Evolutionary conservation across 2,329 filamentous ascomycete genomes (phyloP).

Genomic region (Cyphellophora attinorum): DNA sequence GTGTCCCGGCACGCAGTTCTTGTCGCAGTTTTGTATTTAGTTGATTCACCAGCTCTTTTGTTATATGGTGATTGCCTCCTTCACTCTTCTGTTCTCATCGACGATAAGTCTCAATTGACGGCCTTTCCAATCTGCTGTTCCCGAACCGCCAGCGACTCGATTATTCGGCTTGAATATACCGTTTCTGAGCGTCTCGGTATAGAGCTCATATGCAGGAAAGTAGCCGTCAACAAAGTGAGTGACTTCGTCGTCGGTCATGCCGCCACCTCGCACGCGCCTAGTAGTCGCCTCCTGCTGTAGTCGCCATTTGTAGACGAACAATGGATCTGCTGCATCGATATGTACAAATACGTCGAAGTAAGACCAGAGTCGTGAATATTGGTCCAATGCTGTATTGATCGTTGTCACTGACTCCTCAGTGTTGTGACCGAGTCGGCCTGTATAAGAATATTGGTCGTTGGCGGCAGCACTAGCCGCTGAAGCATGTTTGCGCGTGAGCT

Average conservation of each 20-base stretch:
- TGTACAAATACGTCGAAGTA: conserved; percentile 56
- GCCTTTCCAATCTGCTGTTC: conserved; percentile 30
- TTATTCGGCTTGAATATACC: conserved; percentile 42
- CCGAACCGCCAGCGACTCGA: conserved; percentile 2
- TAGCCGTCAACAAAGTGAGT: conserved; percentile 64
- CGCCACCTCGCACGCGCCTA: conserved; percentile 59
- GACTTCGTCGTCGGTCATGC: conserved; percentile 78
- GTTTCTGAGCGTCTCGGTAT: conserved; percentile 47
- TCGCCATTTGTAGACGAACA: conserved; percentile 77
- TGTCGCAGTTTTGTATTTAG: too few species aligned
- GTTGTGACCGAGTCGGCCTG: conserved; percentile 44
- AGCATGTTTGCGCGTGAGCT: conserved; percentile 45
- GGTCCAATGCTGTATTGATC: conserved; percentile 48
- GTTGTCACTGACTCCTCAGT: conserved; percentile 46
- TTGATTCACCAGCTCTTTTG: not conserved
- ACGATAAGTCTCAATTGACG: conserved; percentile 56
- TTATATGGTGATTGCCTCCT: conserved; percentile 43
- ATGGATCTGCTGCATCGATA: conserved; percentile 61
- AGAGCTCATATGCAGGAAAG: conserved; percentile 65
- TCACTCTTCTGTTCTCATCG: conserved; percentile 50
- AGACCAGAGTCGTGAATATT: conserved; percentile 51
- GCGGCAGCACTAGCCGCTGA: conserved; percentile 36
- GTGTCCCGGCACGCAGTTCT: too few species aligned
- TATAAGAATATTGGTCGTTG: conserved; percentile 30
- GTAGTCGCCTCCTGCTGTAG: conserved; percentile 64